Base-by-base conservation (phyloP, 2,329 filamentous ascomycete species). In the Ascosphaera acerosa region DNA sequence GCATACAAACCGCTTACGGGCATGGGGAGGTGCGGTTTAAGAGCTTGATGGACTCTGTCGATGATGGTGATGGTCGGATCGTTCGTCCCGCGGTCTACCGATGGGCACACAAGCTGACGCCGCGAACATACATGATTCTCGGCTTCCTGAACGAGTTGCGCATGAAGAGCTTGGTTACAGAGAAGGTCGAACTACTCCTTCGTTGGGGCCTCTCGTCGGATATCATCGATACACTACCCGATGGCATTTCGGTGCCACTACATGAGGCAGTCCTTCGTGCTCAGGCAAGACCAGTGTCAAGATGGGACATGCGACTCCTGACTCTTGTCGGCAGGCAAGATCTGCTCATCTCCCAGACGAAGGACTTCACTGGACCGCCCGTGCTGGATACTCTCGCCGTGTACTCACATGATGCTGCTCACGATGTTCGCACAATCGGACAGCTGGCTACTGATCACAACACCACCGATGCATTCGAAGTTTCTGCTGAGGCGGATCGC, bases 231-330 rank as follows among this genome's bases (percentile, higher is more conserved):
- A 81, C 76, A 1, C 57, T 94, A 1, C 84, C 87, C 2, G 80
- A 90, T 49, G 70, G 77, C 16, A 61, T 92, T n/a, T 64, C 76
- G 33, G 66, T 73, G 2, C 75, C 77, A 0, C 58, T 94, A 10
- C 73, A 75, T 45, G 82, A 94, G 52, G 70, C 74, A 4, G 80
- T 94, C 25, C 66, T 72, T n/a, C 63, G 69, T 38, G 90, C 78
- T 39, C 82, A 91, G 47, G 65, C 70, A n/a, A 66, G 69, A 36
- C 84, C 84, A 12, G 77, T 81, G 6, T 64, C 70, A 0, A 66
- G 62, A 1, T 94, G 84, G 81, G 61, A 66, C 10, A 61, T 62
- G 26, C 62, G 67, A 1, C 55, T 90, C 4, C 61, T 92, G 10
- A 62, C 70, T 33, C 56, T 92, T 4, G 68, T 92, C 9, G 74